phyloP scores from a whole-genome alignment of 2,329 filamentous ascomycete species.

The Acrodontium crateriforme region DNA sequence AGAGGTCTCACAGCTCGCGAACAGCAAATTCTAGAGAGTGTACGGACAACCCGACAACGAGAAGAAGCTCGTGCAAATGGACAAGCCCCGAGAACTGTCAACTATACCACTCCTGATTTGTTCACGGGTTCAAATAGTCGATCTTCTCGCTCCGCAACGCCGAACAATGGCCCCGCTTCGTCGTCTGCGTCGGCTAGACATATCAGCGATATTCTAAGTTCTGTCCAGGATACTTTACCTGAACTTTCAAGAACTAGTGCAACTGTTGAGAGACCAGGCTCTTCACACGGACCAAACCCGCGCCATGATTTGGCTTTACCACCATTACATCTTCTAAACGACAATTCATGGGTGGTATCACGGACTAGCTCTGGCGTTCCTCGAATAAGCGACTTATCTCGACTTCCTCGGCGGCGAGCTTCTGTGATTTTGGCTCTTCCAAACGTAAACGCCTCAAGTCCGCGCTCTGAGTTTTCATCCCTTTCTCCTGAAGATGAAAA shows the following conservation, averaged over 20 bases:
- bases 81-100: constrained; percentile 27
- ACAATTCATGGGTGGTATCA: too few relatives aligned
- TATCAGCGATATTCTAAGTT: constrained; percentile 14
- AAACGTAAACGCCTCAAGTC: not conserved
- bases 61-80: constrained; percentile 27
- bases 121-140: constrained; percentile 10
- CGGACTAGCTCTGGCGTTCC: too few relatives aligned
- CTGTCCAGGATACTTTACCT: constrained; percentile 15
- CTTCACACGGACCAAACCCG: too few relatives aligned
- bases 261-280: too few relatives aligned
- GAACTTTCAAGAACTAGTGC: constrained; percentile 17
- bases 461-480: too few relatives aligned
- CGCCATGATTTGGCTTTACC: constrained; percentile 10
- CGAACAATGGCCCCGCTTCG: too few relatives aligned
- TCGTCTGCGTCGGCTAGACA: constrained; percentile 5
- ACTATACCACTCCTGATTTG: constrained; percentile 25
- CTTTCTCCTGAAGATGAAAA: constrained; percentile 8
- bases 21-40: constrained; percentile 31
- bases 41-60: constrained; percentile 29
- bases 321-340: constrained; percentile 15
- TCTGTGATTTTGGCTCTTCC: constrained; percentile 25
- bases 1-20: constrained; percentile 32
- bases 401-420: constrained; percentile 25
- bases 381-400: constrained; percentile 11
- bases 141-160: constrained; percentile 5